Evolutionary conservation across 495 filamentous ascomycete genomes (phyloP).

Genomic region (Apodospora peruviana): DNA sequence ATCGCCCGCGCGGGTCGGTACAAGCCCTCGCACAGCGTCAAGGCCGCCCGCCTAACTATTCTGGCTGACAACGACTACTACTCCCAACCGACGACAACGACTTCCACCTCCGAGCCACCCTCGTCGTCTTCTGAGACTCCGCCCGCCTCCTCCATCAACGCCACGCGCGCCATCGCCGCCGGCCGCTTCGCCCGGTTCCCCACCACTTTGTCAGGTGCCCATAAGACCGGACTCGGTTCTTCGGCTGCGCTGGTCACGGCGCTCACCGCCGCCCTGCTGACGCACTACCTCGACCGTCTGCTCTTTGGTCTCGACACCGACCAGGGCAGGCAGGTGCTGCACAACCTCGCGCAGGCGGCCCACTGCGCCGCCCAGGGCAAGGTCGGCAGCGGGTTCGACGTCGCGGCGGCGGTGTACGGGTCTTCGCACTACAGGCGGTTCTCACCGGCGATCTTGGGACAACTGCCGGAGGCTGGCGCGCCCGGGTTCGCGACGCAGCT

Average conservation of each 20-base stretch:
- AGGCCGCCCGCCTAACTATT: constrained; percentile 72
- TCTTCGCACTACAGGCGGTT: constrained; percentile 88
- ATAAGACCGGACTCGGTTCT: constrained; percentile 95
- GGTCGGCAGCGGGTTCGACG: constrained; percentile 91
- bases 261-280: constrained; percentile 73
- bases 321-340: constrained; percentile 47
- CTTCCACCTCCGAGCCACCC: constrained; percentile 6
- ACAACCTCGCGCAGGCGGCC: constrained; percentile 88
- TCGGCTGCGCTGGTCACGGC: constrained; percentile 94
- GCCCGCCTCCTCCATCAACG: constrained; percentile 7
- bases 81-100: constrained; percentile 53
- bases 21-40: constrained; percentile 50
- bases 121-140: constrained; percentile 7
- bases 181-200: constrained; percentile 70
- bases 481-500: constrained; percentile 62
- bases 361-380: constrained; percentile 97
- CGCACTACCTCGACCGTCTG: constrained; percentile 65
- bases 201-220: constrained; percentile 67
- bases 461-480: constrained; percentile 56
- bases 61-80: constrained; percentile 96
- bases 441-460: constrained; percentile 67
- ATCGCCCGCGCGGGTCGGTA: constrained; percentile 51
- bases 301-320: constrained; percentile 45
- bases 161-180: constrained; percentile 11
- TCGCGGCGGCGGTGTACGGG: constrained; percentile 89